Evolutionary conservation across 305 asterid genomes (phyloP), one percentile per base, ranked within the genome.

Genomic region (Fraxinus baroniana): DNA sequence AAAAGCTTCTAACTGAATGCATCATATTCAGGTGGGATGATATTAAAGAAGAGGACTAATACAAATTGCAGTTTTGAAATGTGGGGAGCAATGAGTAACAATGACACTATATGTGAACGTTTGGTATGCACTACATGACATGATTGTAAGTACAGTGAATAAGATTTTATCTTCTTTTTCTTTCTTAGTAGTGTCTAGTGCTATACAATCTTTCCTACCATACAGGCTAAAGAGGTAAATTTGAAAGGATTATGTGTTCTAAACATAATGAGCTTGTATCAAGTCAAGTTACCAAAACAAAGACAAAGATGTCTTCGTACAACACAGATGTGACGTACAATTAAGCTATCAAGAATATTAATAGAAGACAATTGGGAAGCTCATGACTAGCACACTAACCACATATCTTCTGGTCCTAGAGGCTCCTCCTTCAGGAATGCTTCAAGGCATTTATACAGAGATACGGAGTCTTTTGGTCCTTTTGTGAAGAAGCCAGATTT

Each of bases 401-500:
- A 96, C 99, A 96, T 96, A 86, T 96, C 99, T 83, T 96, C 98
- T 79, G 97, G 99, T 83, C 99, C 99, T 70, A 93, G 90, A 76
- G 99, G 99, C 89, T 94, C 99, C 89, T 94, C 99, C 95, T 91
- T 93, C 46, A 97, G 93, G 70, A 97, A 97, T 13, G 98, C 97
- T 88, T 94, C 98, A 52, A 96, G 94, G 85, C 99, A 96, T 89
- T 91, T 92, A 90, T 91, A 96, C 62, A 96, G 87, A 78, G 98
- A 92, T 78, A 92, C 93, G 70, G 95, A 86, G 80, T 97, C 98
- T 86, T 92, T 94, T n/a, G 97, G 93, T 81, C 91, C 90, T 87
- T 84, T 92, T 26, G 90, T 71, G 70, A 88, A 89, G 86, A 89
- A 89, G 0, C 94, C 90, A 55, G 95, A 86, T 87, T 92, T 93